These are phyloP conservation scores for Leccinum aurantiacum DNA, from an alignment of 768 basidiomycete species.

Conservation along the genomic window DNA sequence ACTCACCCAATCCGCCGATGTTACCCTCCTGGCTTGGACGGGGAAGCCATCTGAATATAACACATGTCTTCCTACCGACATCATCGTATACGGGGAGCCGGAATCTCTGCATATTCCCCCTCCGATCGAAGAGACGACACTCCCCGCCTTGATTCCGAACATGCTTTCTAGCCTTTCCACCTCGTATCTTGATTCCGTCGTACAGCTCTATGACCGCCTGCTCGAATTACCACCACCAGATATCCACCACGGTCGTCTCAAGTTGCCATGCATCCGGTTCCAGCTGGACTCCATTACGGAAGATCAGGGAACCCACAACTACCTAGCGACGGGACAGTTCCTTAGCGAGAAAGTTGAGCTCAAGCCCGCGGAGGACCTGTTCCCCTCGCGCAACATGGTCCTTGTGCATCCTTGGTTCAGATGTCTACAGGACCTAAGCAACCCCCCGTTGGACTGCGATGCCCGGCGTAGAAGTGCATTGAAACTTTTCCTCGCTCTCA, in stretches of 20 bases:
- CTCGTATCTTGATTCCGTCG: constrained; percentile 3
- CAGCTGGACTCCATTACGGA: constrained; percentile 8
- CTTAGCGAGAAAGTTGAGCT: constrained; percentile 13
- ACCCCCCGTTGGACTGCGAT: background rate
- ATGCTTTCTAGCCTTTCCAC: background rate
- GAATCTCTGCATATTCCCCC: constrained; percentile 7
- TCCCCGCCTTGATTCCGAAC: constrained; percentile 5
- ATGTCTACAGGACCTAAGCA: constrained; percentile 12
- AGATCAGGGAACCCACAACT: constrained; percentile 4
- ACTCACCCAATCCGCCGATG: constrained; percentile 17
- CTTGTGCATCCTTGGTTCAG: constrained; percentile 23
- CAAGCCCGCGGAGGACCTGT: constrained; percentile 10
- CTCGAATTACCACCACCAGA: constrained; percentile 12
- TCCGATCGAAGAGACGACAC: constrained; percentile 9
- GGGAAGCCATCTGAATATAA: constrained; percentile 24
- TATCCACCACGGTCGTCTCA: constrained; percentile 18
- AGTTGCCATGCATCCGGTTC: constrained; percentile 16
- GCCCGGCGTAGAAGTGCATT: constrained; percentile 4
- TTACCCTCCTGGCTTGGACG: constrained; percentile 18
- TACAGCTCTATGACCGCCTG: constrained; percentile 15
- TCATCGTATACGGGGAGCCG: constrained; percentile 16
- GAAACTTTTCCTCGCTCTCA: constrained; percentile 13
- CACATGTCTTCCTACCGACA: constrained; percentile 24
- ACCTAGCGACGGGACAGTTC: constrained; percentile 14
- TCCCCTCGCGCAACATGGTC: constrained; percentile 10